Base-by-base conservation (phyloP, 768 basidiomycete species). In the Phaffia tasmanica region DNA sequence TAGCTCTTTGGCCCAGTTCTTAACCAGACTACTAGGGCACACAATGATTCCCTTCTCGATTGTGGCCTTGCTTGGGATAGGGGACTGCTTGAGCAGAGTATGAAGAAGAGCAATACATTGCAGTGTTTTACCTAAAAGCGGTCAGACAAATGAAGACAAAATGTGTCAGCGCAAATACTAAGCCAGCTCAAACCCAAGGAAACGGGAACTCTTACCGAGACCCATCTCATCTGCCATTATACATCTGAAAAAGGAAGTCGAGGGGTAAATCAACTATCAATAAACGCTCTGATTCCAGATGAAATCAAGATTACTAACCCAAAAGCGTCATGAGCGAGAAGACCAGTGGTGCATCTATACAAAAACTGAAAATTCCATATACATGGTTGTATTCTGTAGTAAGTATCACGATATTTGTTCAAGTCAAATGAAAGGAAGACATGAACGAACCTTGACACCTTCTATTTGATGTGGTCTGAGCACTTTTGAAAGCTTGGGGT, bases 221-320 rank as follows among this genome's bases (percentile, higher is more conserved):
- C 94, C 94, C 94, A 99, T 99, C 77, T 94, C 94, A 73, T 99
- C 94, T 0, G 94, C 94, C 94, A 99, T 97, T 76, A 99, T 99
- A 73, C 94, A 98, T 0, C 89, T 89, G 69, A 2, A 29, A 85
- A 86, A 2, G 14, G 42, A 25, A 21, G 53, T 4, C 21, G 32
- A 47, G 35, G 4, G 27, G 30, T n/a, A 27, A 11, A 30, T 21
- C 32, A 57, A 19, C 9, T 70, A 23, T 59, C 74, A 60, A 79
- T 80, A 69, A 77, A 79, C 70, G 92, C 89, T 72, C 89, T 87
- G 65, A 92, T 76, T 18, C 23, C 19, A 16, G 16, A 57, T 18
- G 29, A 15, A 0, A 54, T n/a, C 42, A 27, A 27, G 18, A 19
- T 8, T 19, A 62, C 73, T 46, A 64, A 75, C 65, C 81, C 81